A percentile compares a stretch with the other conserved stretches of the same genome.
These are phyloP conservation scores for Anacardium occidentale DNA, from an alignment of 345 rosid species.

Conservation along the genomic window DNA sequence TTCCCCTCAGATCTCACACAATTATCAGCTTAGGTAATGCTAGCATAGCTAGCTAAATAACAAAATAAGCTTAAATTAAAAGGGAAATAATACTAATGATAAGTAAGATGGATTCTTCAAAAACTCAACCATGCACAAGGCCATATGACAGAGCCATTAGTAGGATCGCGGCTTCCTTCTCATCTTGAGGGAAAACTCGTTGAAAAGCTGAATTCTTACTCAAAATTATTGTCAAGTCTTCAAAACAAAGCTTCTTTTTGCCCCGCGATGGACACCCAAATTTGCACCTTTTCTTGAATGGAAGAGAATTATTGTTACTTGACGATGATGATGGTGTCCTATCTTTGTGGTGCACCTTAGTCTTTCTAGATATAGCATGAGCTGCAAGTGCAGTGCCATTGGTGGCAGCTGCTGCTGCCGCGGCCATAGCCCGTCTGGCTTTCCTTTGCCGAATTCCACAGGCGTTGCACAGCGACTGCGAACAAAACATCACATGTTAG, in stretches of 20 bases:
- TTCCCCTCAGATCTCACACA: not conserved
- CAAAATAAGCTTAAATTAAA: slow-evolving; percentile 1
- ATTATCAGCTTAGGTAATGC: not conserved
- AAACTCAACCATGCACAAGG: slow-evolving; percentile 55
- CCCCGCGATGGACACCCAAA: slow-evolving; percentile 19
- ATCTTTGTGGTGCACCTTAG: slow-evolving; percentile 37
- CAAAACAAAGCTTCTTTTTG: slow-evolving; percentile 58
- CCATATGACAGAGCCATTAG: slow-evolving; percentile 95
- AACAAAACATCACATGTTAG: not conserved
- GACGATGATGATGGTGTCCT: slow-evolving; percentile 21
- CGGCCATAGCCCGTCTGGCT: slow-evolving; percentile 72
- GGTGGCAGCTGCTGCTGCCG: slow-evolving; percentile 42
- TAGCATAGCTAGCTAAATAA: slow-evolving; percentile 1
- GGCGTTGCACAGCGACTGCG: slow-evolving; percentile 91
- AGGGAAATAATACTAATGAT: not conserved
- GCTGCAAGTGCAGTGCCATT: slow-evolving; percentile 21
- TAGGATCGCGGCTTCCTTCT: slow-evolving; percentile 92
- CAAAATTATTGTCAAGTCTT: slow-evolving; percentile 65
- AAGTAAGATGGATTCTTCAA: not conserved
- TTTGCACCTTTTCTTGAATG: slow-evolving; percentile 46
- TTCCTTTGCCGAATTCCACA: slow-evolving; percentile 93
- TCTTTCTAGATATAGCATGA: slow-evolving; percentile 21
- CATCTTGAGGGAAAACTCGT: slow-evolving; percentile 86
- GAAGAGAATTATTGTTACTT: slow-evolving; percentile 24
- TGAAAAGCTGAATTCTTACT: slow-evolving; percentile 70